A percentile compares a stretch with the other conserved stretches of the same genome.
Evolutionary conservation across 1,139 yeast genomes (phyloP).

Genomic region (Arxiozyma slooffiae): DNA sequence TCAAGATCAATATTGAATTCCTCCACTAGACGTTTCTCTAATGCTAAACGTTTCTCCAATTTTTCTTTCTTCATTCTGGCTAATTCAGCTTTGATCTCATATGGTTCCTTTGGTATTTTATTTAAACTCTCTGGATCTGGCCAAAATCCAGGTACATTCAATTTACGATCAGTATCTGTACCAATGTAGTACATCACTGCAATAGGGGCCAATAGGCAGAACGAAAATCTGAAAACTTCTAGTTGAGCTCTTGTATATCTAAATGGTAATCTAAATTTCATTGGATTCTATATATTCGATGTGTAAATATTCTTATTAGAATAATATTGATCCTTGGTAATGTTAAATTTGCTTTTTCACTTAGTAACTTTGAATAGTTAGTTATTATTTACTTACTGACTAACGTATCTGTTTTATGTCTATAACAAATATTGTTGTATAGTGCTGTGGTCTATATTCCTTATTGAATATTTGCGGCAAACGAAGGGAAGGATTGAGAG

Average conservation of each 20-base stretch:
- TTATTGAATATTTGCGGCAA: too few species aligned
- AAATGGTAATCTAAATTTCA: constrained; percentile 21
- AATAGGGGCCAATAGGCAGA: constrained; percentile 78
- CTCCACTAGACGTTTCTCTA: too few species aligned
- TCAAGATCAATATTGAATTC: constrained; percentile 53
- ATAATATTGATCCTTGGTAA: too few species aligned
- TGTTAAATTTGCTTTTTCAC: too few species aligned
- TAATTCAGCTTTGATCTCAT: constrained; percentile 82
- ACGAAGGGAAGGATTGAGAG: too few species aligned
- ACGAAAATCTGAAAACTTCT: constrained; percentile 70
- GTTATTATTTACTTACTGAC: too few species aligned
- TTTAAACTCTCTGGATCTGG: too few species aligned
- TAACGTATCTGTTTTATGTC: too few species aligned
- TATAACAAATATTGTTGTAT: too few species aligned
- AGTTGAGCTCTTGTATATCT: constrained; percentile 45
- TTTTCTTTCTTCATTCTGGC: constrained; percentile 76
- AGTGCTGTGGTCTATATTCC: too few species aligned
- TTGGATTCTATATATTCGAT: neutral
- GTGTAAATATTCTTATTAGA: too few species aligned
- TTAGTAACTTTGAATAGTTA: too few species aligned
- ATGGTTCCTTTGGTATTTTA: constrained; percentile 89
- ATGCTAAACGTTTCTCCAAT: constrained; percentile 61
- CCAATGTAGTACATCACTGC: constrained; percentile 89
- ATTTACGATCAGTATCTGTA: constrained; percentile 75
- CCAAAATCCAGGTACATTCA: constrained; percentile 89